Evolutionary conservation across 768 basidiomycete species (phyloP), one percentile per base, ranked within the genome.

Genomic region (Lactarius psammicola): DNA sequence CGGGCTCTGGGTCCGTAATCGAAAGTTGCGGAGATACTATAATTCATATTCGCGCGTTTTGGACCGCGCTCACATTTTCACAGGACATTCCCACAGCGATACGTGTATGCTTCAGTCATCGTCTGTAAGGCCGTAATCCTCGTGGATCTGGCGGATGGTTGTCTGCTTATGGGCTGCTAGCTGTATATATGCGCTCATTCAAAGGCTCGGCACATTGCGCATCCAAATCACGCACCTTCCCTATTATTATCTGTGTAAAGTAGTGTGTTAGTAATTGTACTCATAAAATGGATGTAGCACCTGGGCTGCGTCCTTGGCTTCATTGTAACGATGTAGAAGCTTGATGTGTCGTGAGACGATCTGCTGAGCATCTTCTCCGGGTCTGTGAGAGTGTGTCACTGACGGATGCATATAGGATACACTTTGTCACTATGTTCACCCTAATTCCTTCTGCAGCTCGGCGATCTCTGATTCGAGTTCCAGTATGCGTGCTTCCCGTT

Each of bases 261-360:
- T 0, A 13, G 15, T 2, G 4, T 8, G 9, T 44, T 23, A 40
- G 56, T 11, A 60, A 4, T 28, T 36, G 18, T 11, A n/a, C 28
- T 9, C 13, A 26, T 10, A 20, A 59, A 28, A n/a, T 17, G 7
- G 30, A 15, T 20, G 46, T 63, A 38, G 26, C 44, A 84, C 90
- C 85, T 91, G 90, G 2, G 88, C 82, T 4, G 89, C 90, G 72
- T 92, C 90, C 72, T 91, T 91, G 6, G 87, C 84, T 74, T 91
- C 89, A 61, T 91, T 91, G 65, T 91, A 92, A 44, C 77, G 79
- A 73, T 91, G 89, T 28, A 91, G 75, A 3, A 89, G 77, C 65
- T 82, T 81, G 71, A 90, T 90, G 68, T 90, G 88, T 9, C 77
- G 75, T 66, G 85, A 84, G 34, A 87, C 83, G 5, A 88, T 81